A percentile compares a stretch with the other conserved stretches of the same genome.
Conservation (phyloP, 345 rosid genomes). For the Eucalyptus polybractea region DNA sequence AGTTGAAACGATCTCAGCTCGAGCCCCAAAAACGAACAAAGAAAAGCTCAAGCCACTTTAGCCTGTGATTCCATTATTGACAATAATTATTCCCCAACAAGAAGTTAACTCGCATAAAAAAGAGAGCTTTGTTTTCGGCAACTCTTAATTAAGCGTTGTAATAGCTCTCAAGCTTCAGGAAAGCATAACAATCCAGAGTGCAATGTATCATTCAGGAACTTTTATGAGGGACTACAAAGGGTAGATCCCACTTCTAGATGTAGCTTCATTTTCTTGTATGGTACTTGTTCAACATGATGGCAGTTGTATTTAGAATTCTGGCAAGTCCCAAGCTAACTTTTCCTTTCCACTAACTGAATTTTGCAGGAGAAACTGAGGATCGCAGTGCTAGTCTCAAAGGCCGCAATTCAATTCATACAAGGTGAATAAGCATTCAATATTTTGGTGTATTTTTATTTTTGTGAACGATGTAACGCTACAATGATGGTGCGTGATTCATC, state of each 20-base stretch:
- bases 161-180: not conserved
- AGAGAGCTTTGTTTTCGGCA: not conserved
- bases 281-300: not conserved
- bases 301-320: not conserved
- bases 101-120: not conserved
- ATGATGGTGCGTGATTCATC: not conserved
- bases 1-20: not conserved
- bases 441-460: not conserved
- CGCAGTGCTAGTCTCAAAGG: conserved; percentile 89
- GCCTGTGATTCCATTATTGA: not conserved
- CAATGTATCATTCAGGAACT: not conserved
- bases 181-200: not conserved
- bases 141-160: not conserved
- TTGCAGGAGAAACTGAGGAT: conserved; percentile 77
- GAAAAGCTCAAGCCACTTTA: not conserved
- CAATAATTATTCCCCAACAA: not conserved
- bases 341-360: not conserved
- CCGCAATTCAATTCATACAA: conserved; percentile 72
- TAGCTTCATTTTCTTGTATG: not conserved
- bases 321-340: not conserved
- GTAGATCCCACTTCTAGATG: not conserved
- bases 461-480: not conserved
- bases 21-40: not conserved
- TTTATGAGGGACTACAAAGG: not conserved
- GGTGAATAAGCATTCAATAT: conserved; percentile 21